Percentiles rank a stretch among this genome's conserved stretches.
Evolutionary conservation across 176 grass and related monocot genomes (phyloP).

Genomic region (Eleusine indica): DNA sequence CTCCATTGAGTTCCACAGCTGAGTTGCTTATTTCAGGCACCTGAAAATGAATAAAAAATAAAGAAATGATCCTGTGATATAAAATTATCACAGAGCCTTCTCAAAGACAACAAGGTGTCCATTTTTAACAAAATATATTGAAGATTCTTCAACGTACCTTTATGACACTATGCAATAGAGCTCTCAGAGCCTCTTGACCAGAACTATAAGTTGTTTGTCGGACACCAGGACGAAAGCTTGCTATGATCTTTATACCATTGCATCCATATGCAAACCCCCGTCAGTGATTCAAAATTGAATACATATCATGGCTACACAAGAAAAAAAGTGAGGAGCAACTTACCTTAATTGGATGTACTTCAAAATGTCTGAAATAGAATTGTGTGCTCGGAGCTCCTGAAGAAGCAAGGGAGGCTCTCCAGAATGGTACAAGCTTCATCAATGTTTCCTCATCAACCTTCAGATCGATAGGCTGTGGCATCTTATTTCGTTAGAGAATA

Average conservation of each 20-base stretch:
- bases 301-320: slow-evolving; percentile 29
- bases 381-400: slow-evolving; percentile 54
- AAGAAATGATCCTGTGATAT: slow-evolving; percentile 17
- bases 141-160: slow-evolving; percentile 56
- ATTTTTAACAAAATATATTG: slow-evolving; percentile 26
- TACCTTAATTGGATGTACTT: slow-evolving; percentile 94
- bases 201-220: slow-evolving; percentile 66
- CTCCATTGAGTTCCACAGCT: slow-evolving; percentile 82
- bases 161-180: slow-evolving; percentile 77
- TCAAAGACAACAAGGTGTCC: slow-evolving; percentile 3
- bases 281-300: slow-evolving; percentile 27
- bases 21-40: slow-evolving; percentile 75
- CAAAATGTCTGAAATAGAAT: slow-evolving; percentile 83
- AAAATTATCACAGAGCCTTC: slow-evolving; percentile 7
- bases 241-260: slow-evolving; percentile 65
- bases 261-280: slow-evolving; percentile 31
- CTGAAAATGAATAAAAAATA: slow-evolving; percentile 39
- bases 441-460: slow-evolving; percentile 86
- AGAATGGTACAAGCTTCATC: slow-evolving; percentile 92
- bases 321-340: slow-evolving; percentile 35
- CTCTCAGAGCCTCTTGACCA: slow-evolving; percentile 78
- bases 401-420: slow-evolving; percentile 77
- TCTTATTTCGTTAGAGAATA: slow-evolving; percentile 38
- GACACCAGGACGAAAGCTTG: slow-evolving; percentile 81
- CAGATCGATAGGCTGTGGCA: slow-evolving; percentile 74